These are phyloP conservation scores for Conoideocrella luteorostrata DNA, from an alignment of 2,329 filamentous ascomycete species.

Conservation along the genomic window DNA sequence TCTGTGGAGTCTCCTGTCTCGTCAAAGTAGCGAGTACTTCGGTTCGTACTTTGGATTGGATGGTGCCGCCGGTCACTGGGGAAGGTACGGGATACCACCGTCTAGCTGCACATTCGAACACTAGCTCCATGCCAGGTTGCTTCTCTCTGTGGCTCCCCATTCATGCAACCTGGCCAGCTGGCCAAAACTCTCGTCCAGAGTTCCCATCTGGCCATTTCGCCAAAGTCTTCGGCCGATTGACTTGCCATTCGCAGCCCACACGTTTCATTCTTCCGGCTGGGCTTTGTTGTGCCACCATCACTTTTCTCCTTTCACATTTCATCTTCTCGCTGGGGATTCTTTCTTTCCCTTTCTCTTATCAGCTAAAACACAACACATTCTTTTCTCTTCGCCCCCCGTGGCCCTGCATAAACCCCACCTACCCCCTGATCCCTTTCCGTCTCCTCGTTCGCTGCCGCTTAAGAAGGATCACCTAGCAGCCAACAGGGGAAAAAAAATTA, in stretches of 20 bases:
- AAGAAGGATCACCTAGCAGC: too few relatives aligned
- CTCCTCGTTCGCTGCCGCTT: conserved; percentile 5
- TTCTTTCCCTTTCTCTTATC: not conserved
- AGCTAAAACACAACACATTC: not conserved
- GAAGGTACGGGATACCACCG: too few relatives aligned
- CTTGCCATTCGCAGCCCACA: not conserved
- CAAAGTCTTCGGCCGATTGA: not conserved
- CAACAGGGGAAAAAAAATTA: too few relatives aligned
- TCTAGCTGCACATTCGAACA: too few relatives aligned
- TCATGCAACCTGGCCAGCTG: conserved; percentile 6
- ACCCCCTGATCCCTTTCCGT: conserved; percentile 12
- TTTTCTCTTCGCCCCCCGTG: conserved; percentile 6
- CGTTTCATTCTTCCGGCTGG: not conserved
- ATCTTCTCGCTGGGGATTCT: not conserved
- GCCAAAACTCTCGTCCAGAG: conserved; percentile 3
- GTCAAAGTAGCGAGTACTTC: too few relatives aligned
- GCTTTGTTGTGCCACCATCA: not conserved
- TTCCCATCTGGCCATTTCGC: conserved; percentile 1
- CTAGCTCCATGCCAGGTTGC: not conserved
- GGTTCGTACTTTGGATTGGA: too few relatives aligned
- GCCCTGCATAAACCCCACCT: conserved; percentile 7
- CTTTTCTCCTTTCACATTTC: not conserved
- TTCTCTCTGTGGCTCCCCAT: not conserved
- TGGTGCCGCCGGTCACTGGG: too few relatives aligned
- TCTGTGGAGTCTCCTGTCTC: too few relatives aligned